These are phyloP conservation scores for Epichloe sylvatica DNA, from an alignment of 2,329 filamentous ascomycete genomes.

Conservation along the genomic window DNA sequence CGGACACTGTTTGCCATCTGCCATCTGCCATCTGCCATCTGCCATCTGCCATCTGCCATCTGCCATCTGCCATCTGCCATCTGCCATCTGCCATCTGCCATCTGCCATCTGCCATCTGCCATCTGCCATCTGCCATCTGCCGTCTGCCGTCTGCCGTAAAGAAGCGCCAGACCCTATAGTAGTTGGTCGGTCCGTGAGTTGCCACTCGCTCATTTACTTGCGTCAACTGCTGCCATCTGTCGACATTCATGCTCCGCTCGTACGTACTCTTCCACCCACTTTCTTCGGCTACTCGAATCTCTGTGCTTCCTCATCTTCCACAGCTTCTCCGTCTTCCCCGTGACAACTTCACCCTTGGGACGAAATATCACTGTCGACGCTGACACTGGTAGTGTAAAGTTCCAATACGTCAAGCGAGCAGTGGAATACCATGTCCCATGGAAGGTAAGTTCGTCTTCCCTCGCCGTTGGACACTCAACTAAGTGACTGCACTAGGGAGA, in stretches of 20 bases:
- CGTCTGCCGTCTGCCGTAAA: not conserved
- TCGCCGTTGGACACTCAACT: not conserved
- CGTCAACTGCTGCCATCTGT: not conserved
- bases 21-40: not conserved
- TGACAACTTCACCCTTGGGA: not conserved
- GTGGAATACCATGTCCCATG: not conserved
- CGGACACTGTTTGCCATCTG: not conserved
- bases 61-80: not conserved
- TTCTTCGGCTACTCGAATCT: too few species aligned
- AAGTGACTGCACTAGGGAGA: not conserved
- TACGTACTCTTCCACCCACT: not conserved
- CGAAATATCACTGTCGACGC: not conserved
- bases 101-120: not conserved
- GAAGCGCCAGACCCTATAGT: not conserved
- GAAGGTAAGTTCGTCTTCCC: not conserved
- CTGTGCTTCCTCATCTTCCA: not conserved
- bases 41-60: not conserved
- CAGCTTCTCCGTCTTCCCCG: not conserved
- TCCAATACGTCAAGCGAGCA: not conserved
- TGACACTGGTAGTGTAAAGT: not conserved
- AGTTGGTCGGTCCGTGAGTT: not conserved
- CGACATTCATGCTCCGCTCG: not conserved
- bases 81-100: not conserved
- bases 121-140: not conserved
- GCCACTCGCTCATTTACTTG: not conserved